Evolutionary conservation across 352 stramenopile genomes (phyloP).

Genomic region (Pythium coloratum): DNA sequence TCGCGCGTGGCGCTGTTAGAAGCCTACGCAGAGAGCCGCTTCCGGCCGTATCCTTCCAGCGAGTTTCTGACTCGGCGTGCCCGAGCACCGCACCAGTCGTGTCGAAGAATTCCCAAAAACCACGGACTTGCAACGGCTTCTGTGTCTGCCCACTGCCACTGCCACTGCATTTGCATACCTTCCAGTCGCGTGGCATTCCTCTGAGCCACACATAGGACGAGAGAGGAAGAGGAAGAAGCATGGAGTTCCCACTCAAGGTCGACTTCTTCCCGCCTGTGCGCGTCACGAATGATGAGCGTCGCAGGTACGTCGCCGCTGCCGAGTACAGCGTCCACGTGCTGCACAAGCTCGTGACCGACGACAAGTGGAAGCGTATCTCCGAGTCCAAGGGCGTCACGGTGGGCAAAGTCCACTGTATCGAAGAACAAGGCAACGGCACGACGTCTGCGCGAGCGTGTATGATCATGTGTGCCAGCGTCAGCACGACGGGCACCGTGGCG

Average conservation of each 20-base stretch:
- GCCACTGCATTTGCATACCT: neutral
- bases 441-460: slow-evolving; percentile 37
- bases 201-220: too few relatives aligned
- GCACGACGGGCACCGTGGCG: slow-evolving; percentile 52
- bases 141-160: too few relatives aligned
- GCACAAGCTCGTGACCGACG: slow-evolving; percentile 41
- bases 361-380: slow-evolving; percentile 58
- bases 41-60: neutral
- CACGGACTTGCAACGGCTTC: neutral
- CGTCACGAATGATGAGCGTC: slow-evolving; percentile 45
- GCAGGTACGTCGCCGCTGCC: slow-evolving; percentile 44
- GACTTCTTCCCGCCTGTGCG: slow-evolving; percentile 70
- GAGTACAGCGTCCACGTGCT: slow-evolving; percentile 45
- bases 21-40: slow-evolving; percentile 1
- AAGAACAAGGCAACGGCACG: slow-evolving; percentile 25
- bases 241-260: slow-evolving; percentile 72
- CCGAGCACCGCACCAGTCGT: neutral
- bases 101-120: neutral
- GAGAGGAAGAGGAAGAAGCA: too few relatives aligned
- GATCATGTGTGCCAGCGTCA: slow-evolving; percentile 60
- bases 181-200: neutral
- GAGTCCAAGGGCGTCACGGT: slow-evolving; percentile 61
- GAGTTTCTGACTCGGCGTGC: neutral
- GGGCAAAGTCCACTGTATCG: slow-evolving; percentile 66
- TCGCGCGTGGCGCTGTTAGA: neutral